A percentile compares a stretch with the other conserved stretches of the same genome.
Evolutionary conservation across 1,284 basidiomycete genomes (phyloP).

Genomic region (Fomitopsis palustris): DNA sequence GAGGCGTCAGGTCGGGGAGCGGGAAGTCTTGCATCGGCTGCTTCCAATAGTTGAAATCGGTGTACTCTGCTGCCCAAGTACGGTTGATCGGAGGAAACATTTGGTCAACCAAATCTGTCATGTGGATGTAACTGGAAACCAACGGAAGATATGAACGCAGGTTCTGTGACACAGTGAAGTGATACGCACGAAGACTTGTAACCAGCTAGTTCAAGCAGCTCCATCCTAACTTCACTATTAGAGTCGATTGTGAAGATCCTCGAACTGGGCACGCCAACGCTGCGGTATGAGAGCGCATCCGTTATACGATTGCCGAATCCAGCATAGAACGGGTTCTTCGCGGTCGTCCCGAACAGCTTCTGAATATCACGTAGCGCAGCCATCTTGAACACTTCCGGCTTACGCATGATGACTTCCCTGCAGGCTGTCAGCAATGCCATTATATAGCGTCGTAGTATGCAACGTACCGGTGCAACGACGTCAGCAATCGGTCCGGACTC

Average conservation of each 20-base stretch:
- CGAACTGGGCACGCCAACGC: constrained; percentile 91
- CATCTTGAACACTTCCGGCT: constrained; percentile 99
- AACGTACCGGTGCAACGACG: constrained; percentile 84
- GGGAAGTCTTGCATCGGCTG: constrained; percentile 73
- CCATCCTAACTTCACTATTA: constrained; percentile 95
- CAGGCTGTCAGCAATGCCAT: background rate
- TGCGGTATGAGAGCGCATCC: constrained; percentile 95
- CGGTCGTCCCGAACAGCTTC: constrained; percentile 77
- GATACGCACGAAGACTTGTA: constrained; percentile 90
- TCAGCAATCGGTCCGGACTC: constrained; percentile 96
- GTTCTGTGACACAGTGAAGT: background rate
- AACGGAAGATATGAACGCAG: background rate
- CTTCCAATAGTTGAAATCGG: constrained; percentile 98
- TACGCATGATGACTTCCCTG: constrained; percentile 97
- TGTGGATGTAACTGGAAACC: constrained; percentile 83
- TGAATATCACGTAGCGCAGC: constrained; percentile 97
- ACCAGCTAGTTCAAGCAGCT: constrained; percentile 91
- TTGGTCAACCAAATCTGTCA: constrained; percentile 98
- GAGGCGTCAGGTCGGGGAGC: constrained; percentile 87
- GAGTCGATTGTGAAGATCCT: constrained; percentile 98
- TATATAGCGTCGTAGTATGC: background rate
- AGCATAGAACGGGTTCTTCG: constrained; percentile 87
- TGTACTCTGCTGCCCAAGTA: constrained; percentile 87
- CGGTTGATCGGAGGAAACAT: constrained; percentile 97
- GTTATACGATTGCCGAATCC: constrained; percentile 99